Evolutionary conservation across 2,329 filamentous ascomycete genomes (phyloP), one percentile per base, ranked within the genome.

Genomic region (Claviceps purpurea): DNA sequence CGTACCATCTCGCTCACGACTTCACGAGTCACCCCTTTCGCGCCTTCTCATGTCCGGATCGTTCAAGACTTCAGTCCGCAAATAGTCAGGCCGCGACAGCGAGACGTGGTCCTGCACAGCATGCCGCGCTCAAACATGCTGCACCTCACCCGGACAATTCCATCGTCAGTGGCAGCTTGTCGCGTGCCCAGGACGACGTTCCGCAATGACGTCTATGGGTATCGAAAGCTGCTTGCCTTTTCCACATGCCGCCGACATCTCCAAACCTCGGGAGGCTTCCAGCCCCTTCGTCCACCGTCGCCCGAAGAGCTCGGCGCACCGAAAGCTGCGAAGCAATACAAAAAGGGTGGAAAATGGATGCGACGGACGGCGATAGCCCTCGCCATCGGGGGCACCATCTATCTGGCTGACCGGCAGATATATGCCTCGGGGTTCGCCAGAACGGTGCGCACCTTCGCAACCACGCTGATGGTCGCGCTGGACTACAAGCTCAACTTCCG

Each of bases 401-500:
- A 88, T 65, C 67, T 79, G 10, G 61, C 84, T 55, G 93, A 98
- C 68, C 77, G 68, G 14, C 77, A 85, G 57, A 74, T 87, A 62
- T 94, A 93, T 68, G 87, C 89, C 49, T 84, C 87, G 1, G 85
- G 87, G 13, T 70, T 95, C 26, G 81, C 78, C 40, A 85, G 93
- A 52, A 91, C 87, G 24, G 68, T 86, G 43, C 84, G 85, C 43
- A 96, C 93, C 0, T 95, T 97, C 65, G 76, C 77, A 42, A 81
- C 81, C 2, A 91, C 89, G 7, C 71, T 95, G 11, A 64, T 90
- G 46, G 86, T 95, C 16, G 91, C 90, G 1, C 63, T 90, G 24
- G 93, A 98, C 71, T 97, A 98, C 74, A 97, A 96, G 71, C 74
- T 97, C 67, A 97, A 98, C 69, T 98, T 98, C 68, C 81, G 88